Evolutionary conservation across 306 rosid genomes (phyloP), one percentile per base, ranked within the genome.

Genomic region (Trifolium pratense): DNA sequence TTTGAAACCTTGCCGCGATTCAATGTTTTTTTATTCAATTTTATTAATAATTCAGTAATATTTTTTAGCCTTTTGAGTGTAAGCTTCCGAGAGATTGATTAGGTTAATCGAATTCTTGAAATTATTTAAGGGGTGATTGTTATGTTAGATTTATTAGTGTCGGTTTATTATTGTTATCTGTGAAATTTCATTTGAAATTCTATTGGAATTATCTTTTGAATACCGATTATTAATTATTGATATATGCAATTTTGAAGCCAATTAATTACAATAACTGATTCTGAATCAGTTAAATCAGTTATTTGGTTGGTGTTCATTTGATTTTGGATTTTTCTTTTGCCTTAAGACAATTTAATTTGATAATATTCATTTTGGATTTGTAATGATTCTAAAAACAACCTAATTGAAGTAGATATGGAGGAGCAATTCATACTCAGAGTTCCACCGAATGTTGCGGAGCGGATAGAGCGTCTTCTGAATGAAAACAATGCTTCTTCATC

Each of bases 391-490:
- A 18, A 14, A 16, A 39, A 25, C 16, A 29, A 18, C 26, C 42
- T 78, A 25, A 21, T 73, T 46, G 11, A 20, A 42, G 0, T 42
- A 69, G 80, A 42, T 34, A 80, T 80, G 84, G 84, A 80, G 70
- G 84, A 80, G 66, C 84, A 80, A 64, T 80, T 80, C 84, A 75
- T 80, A 34, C 80, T 80, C 23, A 70, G 84, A 63, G 84, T 75
- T 53, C 77, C 84, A 43, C 84, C 84, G 0, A 45, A 60, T 36
- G 21, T 80, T 23, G 84, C 84, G 5, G 84, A 80, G 70, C 63
- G 64, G 69, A 80, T 80, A 62, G 84, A 80, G 65, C 77, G 73
- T 16, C 80, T 80, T 55, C 56, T 80, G 36, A 80, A 80, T 70
- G 80, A 75, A 63, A 70, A 8, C 62, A 70, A 70, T 45, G 21